Base-by-base conservation (phyloP, 768 basidiomycete species). In the Suillus variegatus region DNA sequence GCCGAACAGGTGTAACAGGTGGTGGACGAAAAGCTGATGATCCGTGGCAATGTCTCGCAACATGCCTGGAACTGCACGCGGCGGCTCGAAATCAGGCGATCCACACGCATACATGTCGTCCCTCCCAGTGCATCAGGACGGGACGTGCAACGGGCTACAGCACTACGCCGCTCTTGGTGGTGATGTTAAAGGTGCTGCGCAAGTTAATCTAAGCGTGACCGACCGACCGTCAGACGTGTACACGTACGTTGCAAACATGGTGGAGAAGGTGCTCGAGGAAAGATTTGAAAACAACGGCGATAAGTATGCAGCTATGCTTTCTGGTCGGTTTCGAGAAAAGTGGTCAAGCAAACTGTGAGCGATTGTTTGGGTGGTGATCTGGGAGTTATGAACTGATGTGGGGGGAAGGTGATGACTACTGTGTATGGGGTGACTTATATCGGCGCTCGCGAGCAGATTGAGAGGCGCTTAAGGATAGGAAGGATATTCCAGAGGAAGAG, bases 91-190 rank as follows among this genome's bases (percentile, higher is more conserved):
- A 49, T 91, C 90, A 1, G 85, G 86, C 18, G 82, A 87, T 49
- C 84, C 86, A 0, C 84, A 82, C 66, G 74, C 76, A 22, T 90
- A 80, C 76, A 77, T 82, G 71, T 94, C 89, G 4, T 77, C 80
- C 20, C 82, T 97, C n/a, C 97, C 97, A 0, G 86, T 98, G 7
- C 97, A 99, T 74, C 97, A 99, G 77, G 97, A 99, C 69, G 97
- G 97, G 4, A 98, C 97, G 0, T 99, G 97, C 71, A 99, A 99
- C 70, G 97, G 97, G 35, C 82, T 99, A 68, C 97, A 99, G 79
- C 97, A 99, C 76, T 99, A 99, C 72, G 97, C 97, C 7, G 97
- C 97, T 0, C 87, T 99, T 5, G 97, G 97, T 52, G 97, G 97
- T 6, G 97, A 99, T 73, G 82, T 83, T 14, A 82, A 85, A 41